phyloP scores from a whole-genome alignment of 768 basidiomycete genomes.

The Cubamyces sp. region DNA sequence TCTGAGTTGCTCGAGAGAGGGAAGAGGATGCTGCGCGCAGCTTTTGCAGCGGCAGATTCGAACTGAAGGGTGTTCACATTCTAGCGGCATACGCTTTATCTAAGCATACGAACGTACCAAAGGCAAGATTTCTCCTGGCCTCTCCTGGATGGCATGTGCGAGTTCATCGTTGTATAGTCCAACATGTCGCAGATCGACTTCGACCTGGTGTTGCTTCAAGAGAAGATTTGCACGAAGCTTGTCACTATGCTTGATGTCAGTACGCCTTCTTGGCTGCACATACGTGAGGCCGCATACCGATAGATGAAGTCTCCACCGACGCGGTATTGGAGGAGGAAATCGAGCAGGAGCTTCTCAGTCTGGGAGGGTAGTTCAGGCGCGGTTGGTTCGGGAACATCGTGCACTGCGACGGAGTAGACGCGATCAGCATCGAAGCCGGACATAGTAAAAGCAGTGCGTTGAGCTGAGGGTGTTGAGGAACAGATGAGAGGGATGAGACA shows the following conservation, averaged over 20 bases:
- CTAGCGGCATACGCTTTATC: background rate
- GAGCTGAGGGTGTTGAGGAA: background rate
- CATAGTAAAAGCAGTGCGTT: constrained; percentile 47
- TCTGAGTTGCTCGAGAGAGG: constrained; percentile 66
- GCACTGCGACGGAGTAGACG: constrained; percentile 81
- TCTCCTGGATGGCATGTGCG: constrained; percentile 87
- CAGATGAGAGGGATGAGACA: constrained; percentile 13
- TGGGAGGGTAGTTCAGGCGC: constrained; percentile 78
- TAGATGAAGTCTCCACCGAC: constrained; percentile 92
- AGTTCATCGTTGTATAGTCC: constrained; percentile 90
- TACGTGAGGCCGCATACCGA: constrained; percentile 52
- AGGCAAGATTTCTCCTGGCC: constrained; percentile 87
- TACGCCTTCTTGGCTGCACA: background rate
- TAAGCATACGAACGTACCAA: constrained; percentile 55
- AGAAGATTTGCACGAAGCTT: constrained; percentile 88
- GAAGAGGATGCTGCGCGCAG: constrained; percentile 82
- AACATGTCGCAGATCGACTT: constrained; percentile 55
- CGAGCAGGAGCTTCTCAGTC: constrained; percentile 76
- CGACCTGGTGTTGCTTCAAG: constrained; percentile 75
- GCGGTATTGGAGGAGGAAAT: constrained; percentile 88
- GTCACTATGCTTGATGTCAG: constrained; percentile 54
- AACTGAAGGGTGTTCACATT: constrained; percentile 54
- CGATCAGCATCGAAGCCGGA: constrained; percentile 87
- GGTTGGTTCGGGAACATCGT: constrained; percentile 52
- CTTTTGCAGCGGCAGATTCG: constrained; percentile 86